Conservation (phyloP, 2,329 filamentous ascomycete genomes). For the Penicillium paneum region DNA sequence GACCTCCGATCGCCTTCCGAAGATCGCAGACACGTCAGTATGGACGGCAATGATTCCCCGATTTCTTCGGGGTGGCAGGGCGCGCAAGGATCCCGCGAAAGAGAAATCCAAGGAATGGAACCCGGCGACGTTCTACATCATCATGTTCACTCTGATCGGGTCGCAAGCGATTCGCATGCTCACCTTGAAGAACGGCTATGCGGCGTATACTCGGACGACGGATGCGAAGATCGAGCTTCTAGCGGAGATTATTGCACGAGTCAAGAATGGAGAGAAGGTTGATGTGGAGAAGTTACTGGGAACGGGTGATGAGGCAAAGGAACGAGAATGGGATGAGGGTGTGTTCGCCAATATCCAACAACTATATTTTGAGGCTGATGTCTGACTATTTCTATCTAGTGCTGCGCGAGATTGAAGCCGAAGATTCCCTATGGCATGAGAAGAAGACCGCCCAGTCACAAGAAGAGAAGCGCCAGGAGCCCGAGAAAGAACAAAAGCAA, state of each 20-base stretch:
- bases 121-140: constrained; percentile 76
- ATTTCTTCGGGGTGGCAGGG: constrained; percentile 40
- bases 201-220: constrained; percentile 68
- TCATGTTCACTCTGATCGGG: constrained; percentile 81
- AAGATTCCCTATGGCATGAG: constrained; percentile 39
- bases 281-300: constrained; percentile 82
- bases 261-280: constrained; percentile 57
- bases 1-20: constrained; percentile 30
- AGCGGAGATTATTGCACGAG: constrained; percentile 57
- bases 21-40: constrained; percentile 57
- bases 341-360: constrained; percentile 28
- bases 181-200: constrained; percentile 70
- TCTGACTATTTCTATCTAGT: constrained; percentile 27
- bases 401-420: constrained; percentile 40
- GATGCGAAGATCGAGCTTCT: constrained; percentile 75
- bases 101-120: constrained; percentile 66
- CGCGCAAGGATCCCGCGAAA: constrained; percentile 29
- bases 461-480: not conserved
- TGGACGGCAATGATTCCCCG: constrained; percentile 71
- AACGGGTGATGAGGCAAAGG: constrained; percentile 69
- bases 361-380: not conserved
- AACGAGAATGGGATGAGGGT: constrained; percentile 87
- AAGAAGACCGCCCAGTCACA: constrained; percentile 19
- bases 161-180: constrained; percentile 96
- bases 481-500: constrained; percentile 9